These are phyloP conservation scores for Hypericum perforatum DNA, from an alignment of 345 rosid genomes.

Conservation along the genomic window DNA sequence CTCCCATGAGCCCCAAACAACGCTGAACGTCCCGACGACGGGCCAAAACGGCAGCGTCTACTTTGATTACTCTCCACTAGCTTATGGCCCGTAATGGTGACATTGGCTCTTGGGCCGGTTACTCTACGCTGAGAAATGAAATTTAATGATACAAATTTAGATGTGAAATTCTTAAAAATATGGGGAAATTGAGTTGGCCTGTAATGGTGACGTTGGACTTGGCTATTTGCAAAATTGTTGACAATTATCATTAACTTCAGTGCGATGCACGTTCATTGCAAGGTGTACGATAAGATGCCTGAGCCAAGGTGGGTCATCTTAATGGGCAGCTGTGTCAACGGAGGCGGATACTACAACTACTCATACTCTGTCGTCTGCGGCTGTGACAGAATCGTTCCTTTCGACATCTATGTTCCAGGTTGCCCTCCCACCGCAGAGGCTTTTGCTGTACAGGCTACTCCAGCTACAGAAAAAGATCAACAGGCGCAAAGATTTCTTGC, in stretches of 20 bases:
- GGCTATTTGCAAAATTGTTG: background rate
- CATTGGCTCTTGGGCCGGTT: conserved; percentile 43
- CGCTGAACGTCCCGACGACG: conserved; percentile 73
- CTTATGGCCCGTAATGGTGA: conserved; percentile 37
- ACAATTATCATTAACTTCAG: background rate
- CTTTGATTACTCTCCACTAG: conserved; percentile 38
- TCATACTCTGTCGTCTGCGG: conserved; percentile 95
- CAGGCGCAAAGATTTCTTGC: conserved; percentile 90
- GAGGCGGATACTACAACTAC: conserved; percentile 97
- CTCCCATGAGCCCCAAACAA: conserved; percentile 58
- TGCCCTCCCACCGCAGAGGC: conserved; percentile 99
- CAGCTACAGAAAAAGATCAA: conserved; percentile 98
- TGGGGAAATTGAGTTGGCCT: too few relatives aligned
- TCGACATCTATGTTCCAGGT: conserved; percentile 92
- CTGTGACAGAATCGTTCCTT: conserved; percentile 95
- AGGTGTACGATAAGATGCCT: conserved; percentile 99
- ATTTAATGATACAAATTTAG: too few relatives aligned
- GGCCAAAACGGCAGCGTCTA: conserved; percentile 69
- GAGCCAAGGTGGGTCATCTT: conserved; percentile 98
- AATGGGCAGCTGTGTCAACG: conserved; percentile 98
- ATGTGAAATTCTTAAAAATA: too few relatives aligned
- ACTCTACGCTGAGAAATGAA: too few relatives aligned
- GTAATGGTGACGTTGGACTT: too few relatives aligned
- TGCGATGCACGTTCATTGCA: conserved; percentile 17
- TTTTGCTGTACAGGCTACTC: conserved; percentile 74